phyloP scores from a whole-genome alignment of 2,329 filamentous ascomycete species.

The Pseudogymnoascus sp. region DNA sequence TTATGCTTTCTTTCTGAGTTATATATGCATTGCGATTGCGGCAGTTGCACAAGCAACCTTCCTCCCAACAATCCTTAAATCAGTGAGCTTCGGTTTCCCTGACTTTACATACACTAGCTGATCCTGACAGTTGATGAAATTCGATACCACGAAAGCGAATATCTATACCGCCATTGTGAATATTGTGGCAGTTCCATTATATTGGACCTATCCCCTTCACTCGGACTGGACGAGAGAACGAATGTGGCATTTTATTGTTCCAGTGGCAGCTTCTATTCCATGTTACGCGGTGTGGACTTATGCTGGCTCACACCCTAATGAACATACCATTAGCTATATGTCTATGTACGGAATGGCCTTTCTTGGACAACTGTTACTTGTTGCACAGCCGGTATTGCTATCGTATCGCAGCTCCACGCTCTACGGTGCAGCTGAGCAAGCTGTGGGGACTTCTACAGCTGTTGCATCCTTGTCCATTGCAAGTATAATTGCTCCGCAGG shows the following conservation, averaged over 20 bases:
- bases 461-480: slow-evolving; percentile 3
- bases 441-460: slow-evolving; percentile 9
- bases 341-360: slow-evolving; percentile 22
- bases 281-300: slow-evolving; percentile 13
- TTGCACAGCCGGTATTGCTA: slow-evolving; percentile 14
- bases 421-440: slow-evolving; percentile 10
- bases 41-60: slow-evolving; percentile 24
- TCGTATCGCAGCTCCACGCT: slow-evolving; percentile 10
- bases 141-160: slow-evolving; percentile 21
- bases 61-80: slow-evolving; percentile 22
- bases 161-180: slow-evolving; percentile 23
- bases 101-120: background rate
- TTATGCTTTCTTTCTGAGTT: slow-evolving; percentile 23
- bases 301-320: slow-evolving; percentile 3
- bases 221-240: slow-evolving; percentile 9
- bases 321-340: background rate
- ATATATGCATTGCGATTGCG: slow-evolving; percentile 21
- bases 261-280: slow-evolving; percentile 2
- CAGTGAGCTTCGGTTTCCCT: background rate
- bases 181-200: slow-evolving; percentile 19
- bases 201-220: slow-evolving; percentile 10
- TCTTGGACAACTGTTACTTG: slow-evolving; percentile 21
- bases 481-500: slow-evolving; percentile 15
- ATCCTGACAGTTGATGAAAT: slow-evolving; percentile 19
- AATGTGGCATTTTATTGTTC: slow-evolving; percentile 13